Conservation (phyloP, 2,329 filamentous ascomycete species). For the Graphium sp. region DNA sequence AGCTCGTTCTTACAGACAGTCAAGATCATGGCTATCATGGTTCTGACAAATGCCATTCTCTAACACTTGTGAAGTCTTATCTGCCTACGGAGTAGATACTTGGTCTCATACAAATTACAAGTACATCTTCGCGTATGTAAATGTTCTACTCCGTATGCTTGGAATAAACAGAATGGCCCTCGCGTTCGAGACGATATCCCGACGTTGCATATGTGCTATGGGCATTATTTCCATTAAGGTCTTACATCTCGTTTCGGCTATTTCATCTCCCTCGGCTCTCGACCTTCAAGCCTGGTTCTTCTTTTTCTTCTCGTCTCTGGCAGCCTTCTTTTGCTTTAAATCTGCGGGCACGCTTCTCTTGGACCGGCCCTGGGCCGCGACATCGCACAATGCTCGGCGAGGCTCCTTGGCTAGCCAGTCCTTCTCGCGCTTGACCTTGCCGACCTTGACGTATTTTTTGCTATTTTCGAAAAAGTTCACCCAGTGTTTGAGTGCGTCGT, state of each 20-base stretch:
- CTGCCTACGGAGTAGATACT: no score
- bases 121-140: no score
- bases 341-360: constrained; percentile 41
- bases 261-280: not conserved
- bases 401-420: constrained; percentile 46
- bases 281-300: constrained; percentile 3
- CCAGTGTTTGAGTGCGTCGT: constrained; percentile 63
- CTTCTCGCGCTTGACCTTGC: constrained; percentile 47
- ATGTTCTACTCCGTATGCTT: no score
- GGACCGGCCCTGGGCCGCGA: constrained; percentile 41
- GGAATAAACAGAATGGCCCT: no score
- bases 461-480: constrained; percentile 64
- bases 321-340: constrained; percentile 7
- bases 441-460: constrained; percentile 68
- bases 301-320: constrained; percentile 3
- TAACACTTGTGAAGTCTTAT: no score
- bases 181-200: no score
- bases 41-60: no score
- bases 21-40: no score
- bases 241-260: not conserved
- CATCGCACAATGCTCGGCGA: constrained; percentile 49
- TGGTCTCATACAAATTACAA: no score
- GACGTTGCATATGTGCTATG: constrained; percentile 1
- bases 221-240: not conserved
- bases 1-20: no score